phyloP scores from a whole-genome alignment of 106 monocot genomes.

The Agapanthus africanus region DNA sequence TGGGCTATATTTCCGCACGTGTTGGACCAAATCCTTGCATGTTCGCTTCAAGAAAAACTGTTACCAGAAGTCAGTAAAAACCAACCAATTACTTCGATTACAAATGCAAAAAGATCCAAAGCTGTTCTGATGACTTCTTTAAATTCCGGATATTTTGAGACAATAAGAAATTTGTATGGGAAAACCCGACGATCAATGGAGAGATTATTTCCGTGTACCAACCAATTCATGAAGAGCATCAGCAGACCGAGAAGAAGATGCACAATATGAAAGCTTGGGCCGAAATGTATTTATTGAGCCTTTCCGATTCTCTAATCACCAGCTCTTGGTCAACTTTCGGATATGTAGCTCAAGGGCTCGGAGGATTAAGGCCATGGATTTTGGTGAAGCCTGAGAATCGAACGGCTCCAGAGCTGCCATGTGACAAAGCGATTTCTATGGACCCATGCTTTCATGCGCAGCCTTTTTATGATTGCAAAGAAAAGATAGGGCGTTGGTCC shows the following conservation, averaged over 20 bases:
- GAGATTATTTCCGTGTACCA: constrained; percentile 46
- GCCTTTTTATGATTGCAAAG: constrained; percentile 44
- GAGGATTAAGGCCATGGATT: constrained; percentile 56
- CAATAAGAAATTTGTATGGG: constrained; percentile 58
- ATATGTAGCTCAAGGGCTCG: constrained; percentile 57
- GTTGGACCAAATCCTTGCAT: constrained; percentile 31
- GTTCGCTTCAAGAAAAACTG: constrained; percentile 29
- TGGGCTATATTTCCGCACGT: constrained; percentile 34
- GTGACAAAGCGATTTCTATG: constrained; percentile 33
- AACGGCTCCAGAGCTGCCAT: constrained; percentile 33
- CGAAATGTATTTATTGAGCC: constrained; percentile 62
- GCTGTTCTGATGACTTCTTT: constrained; percentile 49
- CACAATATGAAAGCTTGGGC: constrained; percentile 72
- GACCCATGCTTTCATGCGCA: constrained; percentile 67
- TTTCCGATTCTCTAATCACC: constrained; percentile 44
- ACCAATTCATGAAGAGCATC: constrained; percentile 55
- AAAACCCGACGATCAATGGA: constrained; percentile 35
- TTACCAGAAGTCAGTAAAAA: constrained; percentile 28
- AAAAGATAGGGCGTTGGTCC: constrained; percentile 24
- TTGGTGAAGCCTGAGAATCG: constrained; percentile 31
- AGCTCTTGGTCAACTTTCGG: constrained; percentile 66
- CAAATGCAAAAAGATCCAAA: constrained; percentile 15
- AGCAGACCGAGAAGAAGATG: constrained; percentile 36
- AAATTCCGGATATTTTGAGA: constrained; percentile 42
- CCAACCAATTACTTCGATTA: not conserved